Conservation (phyloP, 2,329 filamentous ascomycete species). For the Diaporthe vaccinii region DNA sequence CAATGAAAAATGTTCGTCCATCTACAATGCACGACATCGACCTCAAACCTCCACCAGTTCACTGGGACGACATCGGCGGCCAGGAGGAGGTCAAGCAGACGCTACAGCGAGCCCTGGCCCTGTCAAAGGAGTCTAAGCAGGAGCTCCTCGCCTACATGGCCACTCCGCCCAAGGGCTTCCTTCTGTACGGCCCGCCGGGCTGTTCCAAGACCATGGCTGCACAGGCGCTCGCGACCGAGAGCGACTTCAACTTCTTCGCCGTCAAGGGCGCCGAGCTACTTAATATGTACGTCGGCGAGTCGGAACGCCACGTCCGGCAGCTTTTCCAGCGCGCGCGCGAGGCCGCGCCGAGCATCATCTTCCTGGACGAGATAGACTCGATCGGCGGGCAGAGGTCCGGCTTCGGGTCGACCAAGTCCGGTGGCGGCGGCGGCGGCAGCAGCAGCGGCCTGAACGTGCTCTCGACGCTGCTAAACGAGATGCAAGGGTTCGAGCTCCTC, state of each 20-base stretch:
- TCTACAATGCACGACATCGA: slow-evolving; percentile 92
- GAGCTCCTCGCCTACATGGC: slow-evolving; percentile 54
- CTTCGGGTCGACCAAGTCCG: slow-evolving; percentile 60
- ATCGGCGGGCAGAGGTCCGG: slow-evolving; percentile 73
- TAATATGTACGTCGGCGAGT: slow-evolving; percentile 97
- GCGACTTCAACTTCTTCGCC: slow-evolving; percentile 91
- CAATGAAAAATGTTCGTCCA: slow-evolving; percentile 78
- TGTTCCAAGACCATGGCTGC: slow-evolving; percentile 96
- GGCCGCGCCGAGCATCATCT: slow-evolving; percentile 93
- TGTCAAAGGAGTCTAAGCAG: slow-evolving; percentile 50
- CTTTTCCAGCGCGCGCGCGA: slow-evolving; percentile 88
- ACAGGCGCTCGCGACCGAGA: slow-evolving; percentile 91
- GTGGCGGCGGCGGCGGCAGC: slow-evolving; percentile 45
- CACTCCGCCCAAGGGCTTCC: slow-evolving; percentile 81
- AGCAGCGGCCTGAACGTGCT: slow-evolving; percentile 81
- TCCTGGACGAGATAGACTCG: slow-evolving; percentile 96
- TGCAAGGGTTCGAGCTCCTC: slow-evolving; percentile 92
- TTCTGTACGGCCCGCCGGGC: slow-evolving; percentile 92
- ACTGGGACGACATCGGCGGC: slow-evolving; percentile 90
- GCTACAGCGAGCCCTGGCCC: slow-evolving; percentile 65
- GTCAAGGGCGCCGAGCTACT: slow-evolving; percentile 94
- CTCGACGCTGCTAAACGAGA: slow-evolving; percentile 90
- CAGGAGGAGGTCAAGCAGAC: slow-evolving; percentile 80
- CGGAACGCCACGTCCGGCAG: slow-evolving; percentile 86
- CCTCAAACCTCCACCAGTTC: slow-evolving; percentile 86